phyloP scores from a whole-genome alignment of 116 monocot genomes.

The Cymodocea nodosa region DNA sequence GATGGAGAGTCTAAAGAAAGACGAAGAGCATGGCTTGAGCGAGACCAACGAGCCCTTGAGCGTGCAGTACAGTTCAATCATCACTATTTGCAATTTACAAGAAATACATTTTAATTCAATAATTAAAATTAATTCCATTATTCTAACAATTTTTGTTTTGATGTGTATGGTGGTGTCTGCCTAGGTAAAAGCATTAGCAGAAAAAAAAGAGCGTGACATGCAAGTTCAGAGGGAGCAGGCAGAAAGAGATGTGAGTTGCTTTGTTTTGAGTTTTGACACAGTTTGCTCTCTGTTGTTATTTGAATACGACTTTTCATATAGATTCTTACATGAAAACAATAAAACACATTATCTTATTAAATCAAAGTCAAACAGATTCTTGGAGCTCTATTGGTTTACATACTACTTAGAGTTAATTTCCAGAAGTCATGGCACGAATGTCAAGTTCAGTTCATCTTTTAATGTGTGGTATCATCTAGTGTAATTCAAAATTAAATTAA shows the following conservation, averaged over 20 bases:
- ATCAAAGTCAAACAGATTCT: no score
- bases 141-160: background rate
- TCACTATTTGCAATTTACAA: constrained; percentile 7
- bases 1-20: constrained; percentile 96
- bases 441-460: no score
- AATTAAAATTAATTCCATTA: no score
- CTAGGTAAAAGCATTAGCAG: constrained; percentile 88
- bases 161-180: constrained; percentile 1
- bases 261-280: background rate
- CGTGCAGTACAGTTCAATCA: constrained; percentile 45
- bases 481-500: no score
- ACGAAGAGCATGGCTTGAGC: constrained; percentile 71
- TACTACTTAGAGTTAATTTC: no score
- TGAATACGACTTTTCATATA: no score
- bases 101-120: no score
- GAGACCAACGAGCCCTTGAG: constrained; percentile 71
- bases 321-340: no score
- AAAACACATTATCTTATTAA: no score
- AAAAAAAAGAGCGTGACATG: constrained; percentile 94
- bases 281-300: background rate
- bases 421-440: no score
- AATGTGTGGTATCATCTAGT: no score
- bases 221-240: constrained; percentile 75
- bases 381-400: no score
- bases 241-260: constrained; percentile 80